phyloP scores from a whole-genome alignment of 148 eudicot species.

The Salicornia ramosissima region DNA sequence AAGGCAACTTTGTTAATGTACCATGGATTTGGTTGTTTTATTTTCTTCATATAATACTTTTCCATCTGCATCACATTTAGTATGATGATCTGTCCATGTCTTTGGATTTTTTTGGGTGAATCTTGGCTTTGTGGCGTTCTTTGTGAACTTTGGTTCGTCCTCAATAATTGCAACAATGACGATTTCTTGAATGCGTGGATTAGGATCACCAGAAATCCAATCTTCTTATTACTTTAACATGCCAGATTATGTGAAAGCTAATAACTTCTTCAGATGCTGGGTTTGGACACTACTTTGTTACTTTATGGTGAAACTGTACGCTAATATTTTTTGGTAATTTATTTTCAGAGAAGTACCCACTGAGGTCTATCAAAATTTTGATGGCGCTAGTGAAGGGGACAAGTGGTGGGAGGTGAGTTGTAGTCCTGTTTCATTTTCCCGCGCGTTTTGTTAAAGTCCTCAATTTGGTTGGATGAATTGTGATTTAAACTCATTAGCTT shows the following conservation, averaged over 20 bases:
- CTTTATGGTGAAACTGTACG: background rate
- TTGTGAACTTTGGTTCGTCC: background rate
- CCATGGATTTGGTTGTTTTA: too few species aligned
- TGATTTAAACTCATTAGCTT: background rate
- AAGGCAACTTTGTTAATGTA: too few species aligned
- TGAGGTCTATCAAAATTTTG: slow-evolving; percentile 82
- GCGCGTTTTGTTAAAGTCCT: slow-evolving; percentile 6
- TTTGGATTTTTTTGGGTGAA: background rate
- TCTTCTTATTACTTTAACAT: background rate
- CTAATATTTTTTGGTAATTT: background rate
- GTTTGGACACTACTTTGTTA: background rate
- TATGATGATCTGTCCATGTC: too few species aligned
- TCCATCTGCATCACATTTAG: too few species aligned
- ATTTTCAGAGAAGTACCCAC: slow-evolving; percentile 74
- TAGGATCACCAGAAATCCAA: background rate
- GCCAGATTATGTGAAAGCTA: background rate
- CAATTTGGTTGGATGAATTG: background rate
- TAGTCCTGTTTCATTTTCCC: slow-evolving; percentile 9
- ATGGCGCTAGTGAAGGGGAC: slow-evolving; percentile 68
- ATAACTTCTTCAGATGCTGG: background rate
- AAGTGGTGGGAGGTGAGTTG: slow-evolving; percentile 96
- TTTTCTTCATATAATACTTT: too few species aligned
- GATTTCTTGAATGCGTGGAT: background rate
- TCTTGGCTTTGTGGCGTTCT: background rate
- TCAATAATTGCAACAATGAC: too few species aligned